These are phyloP conservation scores for Colletotrichum caudatum DNA, from an alignment of 2,329 filamentous ascomycete genomes.

Conservation along the genomic window DNA sequence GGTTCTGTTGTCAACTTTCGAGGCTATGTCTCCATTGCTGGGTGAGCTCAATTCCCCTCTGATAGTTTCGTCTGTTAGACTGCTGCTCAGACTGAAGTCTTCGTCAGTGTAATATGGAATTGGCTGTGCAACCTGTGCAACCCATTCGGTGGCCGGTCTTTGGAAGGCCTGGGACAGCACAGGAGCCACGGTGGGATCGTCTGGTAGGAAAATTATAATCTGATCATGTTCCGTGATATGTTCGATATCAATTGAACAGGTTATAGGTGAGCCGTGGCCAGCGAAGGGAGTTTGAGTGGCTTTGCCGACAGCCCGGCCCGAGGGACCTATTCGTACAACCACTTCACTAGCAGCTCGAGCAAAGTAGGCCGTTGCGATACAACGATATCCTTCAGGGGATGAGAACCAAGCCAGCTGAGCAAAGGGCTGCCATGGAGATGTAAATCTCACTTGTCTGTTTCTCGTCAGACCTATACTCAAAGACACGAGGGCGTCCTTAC, in stretches of 20 bases:
- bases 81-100: neutral
- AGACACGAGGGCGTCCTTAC: neutral
- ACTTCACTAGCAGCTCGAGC: neutral
- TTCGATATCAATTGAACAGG: neutral
- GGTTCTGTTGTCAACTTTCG: no score
- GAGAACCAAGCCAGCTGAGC: neutral
- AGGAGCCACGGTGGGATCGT: neutral
- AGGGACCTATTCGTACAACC: neutral
- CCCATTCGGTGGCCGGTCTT: neutral
- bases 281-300: neutral
- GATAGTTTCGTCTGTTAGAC: no score
- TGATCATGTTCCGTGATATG: neutral
- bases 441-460: neutral
- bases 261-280: neutral
- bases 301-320: neutral
- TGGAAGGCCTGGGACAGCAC: neutral
- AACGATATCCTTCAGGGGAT: neutral
- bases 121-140: neutral
- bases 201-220: neutral
- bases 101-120: neutral
- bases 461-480: neutral
- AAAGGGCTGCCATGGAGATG: neutral
- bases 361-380: neutral
- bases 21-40: no score
- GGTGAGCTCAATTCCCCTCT: no score